Evolutionary conservation across 2,329 filamentous ascomycete genomes (phyloP).

Genomic region (Microsporum audouinii): DNA sequence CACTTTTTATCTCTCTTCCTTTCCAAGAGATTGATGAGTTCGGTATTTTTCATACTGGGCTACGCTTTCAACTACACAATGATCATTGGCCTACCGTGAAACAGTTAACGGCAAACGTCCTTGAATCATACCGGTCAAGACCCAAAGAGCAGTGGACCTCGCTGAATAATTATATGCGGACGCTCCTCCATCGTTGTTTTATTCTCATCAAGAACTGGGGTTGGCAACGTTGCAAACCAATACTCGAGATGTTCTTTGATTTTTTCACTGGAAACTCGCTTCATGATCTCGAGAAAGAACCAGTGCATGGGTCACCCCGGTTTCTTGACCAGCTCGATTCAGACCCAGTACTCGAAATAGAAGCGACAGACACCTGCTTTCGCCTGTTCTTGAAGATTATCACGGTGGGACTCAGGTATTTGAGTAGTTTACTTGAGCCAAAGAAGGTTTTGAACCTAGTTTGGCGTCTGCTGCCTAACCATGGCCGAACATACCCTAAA

Average conservation of each 20-base stretch:
- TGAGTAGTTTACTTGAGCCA: slow-evolving; percentile 37
- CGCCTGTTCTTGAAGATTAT: slow-evolving; percentile 50
- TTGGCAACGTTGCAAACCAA: slow-evolving; percentile 45
- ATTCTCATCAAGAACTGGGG: slow-evolving; percentile 44
- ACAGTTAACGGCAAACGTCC: slow-evolving; percentile 35
- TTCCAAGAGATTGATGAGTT: slow-evolving; percentile 41
- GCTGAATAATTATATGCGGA: slow-evolving; percentile 46
- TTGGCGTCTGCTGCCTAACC: slow-evolving; percentile 49
- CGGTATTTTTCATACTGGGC: slow-evolving; percentile 37
- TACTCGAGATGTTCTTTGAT: slow-evolving; percentile 45
- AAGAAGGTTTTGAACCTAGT: slow-evolving; percentile 47
- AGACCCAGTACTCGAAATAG: slow-evolving; percentile 34
- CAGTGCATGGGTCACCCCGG: slow-evolving; percentile 39
- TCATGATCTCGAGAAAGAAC: slow-evolving; percentile 42
- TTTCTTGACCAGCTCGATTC: slow-evolving; percentile 43
- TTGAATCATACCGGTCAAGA: slow-evolving; percentile 38
- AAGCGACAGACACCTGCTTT: slow-evolving; percentile 43
- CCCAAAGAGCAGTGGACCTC: slow-evolving; percentile 30
- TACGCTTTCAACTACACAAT: slow-evolving; percentile 27
- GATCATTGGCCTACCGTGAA: slow-evolving; percentile 44
- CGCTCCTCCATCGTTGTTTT: slow-evolving; percentile 42
- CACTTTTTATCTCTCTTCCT: slow-evolving; percentile 44
- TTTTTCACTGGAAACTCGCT: slow-evolving; percentile 47
- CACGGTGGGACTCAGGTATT: slow-evolving; percentile 38
- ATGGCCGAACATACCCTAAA: slow-evolving; percentile 49